These are phyloP conservation scores for Kodamaea ohmeri DNA, from an alignment of 1,139 yeast species.

Conservation along the genomic window DNA sequence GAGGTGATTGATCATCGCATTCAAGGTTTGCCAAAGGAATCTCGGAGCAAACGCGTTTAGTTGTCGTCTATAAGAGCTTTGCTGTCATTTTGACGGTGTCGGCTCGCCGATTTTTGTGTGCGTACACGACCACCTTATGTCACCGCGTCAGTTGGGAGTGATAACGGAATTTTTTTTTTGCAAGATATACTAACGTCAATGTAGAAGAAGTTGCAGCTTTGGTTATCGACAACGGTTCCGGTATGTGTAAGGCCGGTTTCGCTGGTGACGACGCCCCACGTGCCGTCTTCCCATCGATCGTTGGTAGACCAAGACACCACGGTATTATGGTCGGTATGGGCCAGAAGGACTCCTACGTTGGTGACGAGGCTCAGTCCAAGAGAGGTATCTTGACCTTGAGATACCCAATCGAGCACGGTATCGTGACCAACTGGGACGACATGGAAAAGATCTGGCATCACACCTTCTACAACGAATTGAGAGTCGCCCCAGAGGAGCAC, in stretches of 20 bases:
- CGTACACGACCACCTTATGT: constrained; percentile 19
- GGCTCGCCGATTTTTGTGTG: constrained; percentile 1
- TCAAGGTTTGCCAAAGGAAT: no score
- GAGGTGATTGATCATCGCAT: no score
- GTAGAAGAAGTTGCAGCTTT: constrained; percentile 61
- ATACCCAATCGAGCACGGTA: constrained; percentile 99
- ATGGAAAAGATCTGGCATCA: constrained; percentile 99
- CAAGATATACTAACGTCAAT: constrained; percentile 8
- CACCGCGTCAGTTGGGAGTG: no score
- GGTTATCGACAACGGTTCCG: constrained; percentile 99
- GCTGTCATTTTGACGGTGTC: constrained; percentile 4
- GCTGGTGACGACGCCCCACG: constrained; percentile 99
- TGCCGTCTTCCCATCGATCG: constrained; percentile 99
- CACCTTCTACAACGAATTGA: constrained; percentile 94
- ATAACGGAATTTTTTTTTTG: not conserved
- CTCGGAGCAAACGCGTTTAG: not conserved
- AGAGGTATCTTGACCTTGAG: constrained; percentile 99
- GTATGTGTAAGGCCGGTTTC: constrained; percentile 99
- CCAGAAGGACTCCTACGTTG: constrained; percentile 99
- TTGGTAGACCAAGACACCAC: constrained; percentile 99
- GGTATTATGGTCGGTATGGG: constrained; percentile 99
- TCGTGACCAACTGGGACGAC: constrained; percentile 99
- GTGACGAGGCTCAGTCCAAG: constrained; percentile 99
- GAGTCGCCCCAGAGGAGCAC: constrained; percentile 99
- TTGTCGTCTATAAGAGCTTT: not conserved